These are phyloP conservation scores for Incumbomyces lentus DNA, from an alignment of 2,329 filamentous ascomycete genomes.

Conservation along the genomic window DNA sequence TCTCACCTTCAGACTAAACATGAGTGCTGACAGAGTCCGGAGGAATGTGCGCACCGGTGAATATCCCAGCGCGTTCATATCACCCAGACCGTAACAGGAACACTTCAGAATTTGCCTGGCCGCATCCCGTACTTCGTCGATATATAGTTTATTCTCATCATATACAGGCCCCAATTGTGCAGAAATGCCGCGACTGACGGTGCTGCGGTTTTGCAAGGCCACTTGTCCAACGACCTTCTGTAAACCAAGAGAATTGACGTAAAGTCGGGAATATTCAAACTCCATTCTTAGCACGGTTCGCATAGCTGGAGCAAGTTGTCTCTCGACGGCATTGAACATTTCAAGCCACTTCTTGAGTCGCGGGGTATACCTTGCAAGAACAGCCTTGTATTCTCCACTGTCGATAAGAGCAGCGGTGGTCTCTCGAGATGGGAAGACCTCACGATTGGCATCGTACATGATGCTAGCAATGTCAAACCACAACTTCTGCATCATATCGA, in stretches of 20 bases:
- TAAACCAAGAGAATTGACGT: slow-evolving; percentile 85
- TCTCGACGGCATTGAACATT: slow-evolving; percentile 68
- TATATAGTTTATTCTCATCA: slow-evolving; percentile 48
- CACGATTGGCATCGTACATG: slow-evolving; percentile 83
- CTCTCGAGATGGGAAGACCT: slow-evolving; percentile 75
- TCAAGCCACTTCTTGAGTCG: slow-evolving; percentile 68
- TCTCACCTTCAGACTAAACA: slow-evolving; percentile 52
- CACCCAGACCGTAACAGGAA: slow-evolving; percentile 49
- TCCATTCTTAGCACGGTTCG: slow-evolving; percentile 79
- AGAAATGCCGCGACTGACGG: slow-evolving; percentile 11
- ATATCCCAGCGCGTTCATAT: slow-evolving; percentile 49
- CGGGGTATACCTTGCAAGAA: slow-evolving; percentile 71
- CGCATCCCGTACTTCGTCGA: slow-evolving; percentile 52
- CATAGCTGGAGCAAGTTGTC: slow-evolving; percentile 32
- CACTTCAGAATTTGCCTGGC: slow-evolving; percentile 50
- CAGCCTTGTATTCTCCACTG: slow-evolving; percentile 69
- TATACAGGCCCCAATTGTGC: slow-evolving; percentile 14
- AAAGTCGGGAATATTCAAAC: slow-evolving; percentile 60
- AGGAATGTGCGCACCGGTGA: slow-evolving; percentile 55
- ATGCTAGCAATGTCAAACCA: slow-evolving; percentile 90
- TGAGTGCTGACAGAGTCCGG: slow-evolving; percentile 53
- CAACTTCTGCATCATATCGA: slow-evolving; percentile 60
- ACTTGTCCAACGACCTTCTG: slow-evolving; percentile 75
- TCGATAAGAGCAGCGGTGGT: slow-evolving; percentile 84
- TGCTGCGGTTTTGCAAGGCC: slow-evolving; percentile 18